These are phyloP conservation scores for Cryptococcus maquisensis DNA, from an alignment of 1,284 basidiomycete genomes.

Conservation along the genomic window DNA sequence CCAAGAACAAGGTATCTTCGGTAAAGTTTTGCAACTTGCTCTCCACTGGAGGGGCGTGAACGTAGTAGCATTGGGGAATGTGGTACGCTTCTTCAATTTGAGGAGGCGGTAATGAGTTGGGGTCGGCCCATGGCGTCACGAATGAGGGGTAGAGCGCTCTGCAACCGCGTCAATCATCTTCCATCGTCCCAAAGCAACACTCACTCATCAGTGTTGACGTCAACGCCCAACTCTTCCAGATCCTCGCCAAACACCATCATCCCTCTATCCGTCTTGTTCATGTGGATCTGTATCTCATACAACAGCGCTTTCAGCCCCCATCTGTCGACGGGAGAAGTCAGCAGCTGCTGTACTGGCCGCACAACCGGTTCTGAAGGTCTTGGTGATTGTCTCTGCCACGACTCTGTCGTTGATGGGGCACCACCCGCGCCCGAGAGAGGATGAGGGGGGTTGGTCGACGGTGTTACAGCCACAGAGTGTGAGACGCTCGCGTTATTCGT, in stretches of 20 bases:
- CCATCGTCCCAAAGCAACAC: constrained; percentile 34
- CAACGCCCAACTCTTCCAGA: constrained; percentile 85
- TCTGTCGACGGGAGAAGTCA: constrained; percentile 88
- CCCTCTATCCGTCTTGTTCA: constrained; percentile 78
- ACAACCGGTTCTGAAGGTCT: constrained; percentile 57
- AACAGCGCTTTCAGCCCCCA: constrained; percentile 89
- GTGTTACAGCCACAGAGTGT: constrained; percentile 30
- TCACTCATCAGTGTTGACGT: constrained; percentile 78
- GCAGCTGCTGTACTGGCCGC: constrained; percentile 90
- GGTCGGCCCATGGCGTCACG: constrained; percentile 95
- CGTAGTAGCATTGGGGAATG: constrained; percentile 88
- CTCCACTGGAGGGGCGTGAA: constrained; percentile 83
- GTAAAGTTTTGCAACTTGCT: constrained; percentile 83
- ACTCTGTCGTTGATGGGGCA: constrained; percentile 29
- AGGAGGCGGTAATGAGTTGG: constrained; percentile 54
- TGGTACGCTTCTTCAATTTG: constrained; percentile 58
- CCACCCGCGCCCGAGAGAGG: constrained; percentile 16
- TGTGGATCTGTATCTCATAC: constrained; percentile 73
- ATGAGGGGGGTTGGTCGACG: constrained; percentile 32
- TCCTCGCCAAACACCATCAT: constrained; percentile 87
- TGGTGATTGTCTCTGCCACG: constrained; percentile 34
- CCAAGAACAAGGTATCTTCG: constrained; percentile 97
- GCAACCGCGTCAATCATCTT: constrained; percentile 5
- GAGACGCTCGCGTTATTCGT: constrained; percentile 20
- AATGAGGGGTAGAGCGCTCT: constrained; percentile 89